Evolutionary conservation across 352 stramenopile species (phyloP), one percentile per base, ranked within the genome.

Genomic region (Globisporangium paroecandrum): DNA sequence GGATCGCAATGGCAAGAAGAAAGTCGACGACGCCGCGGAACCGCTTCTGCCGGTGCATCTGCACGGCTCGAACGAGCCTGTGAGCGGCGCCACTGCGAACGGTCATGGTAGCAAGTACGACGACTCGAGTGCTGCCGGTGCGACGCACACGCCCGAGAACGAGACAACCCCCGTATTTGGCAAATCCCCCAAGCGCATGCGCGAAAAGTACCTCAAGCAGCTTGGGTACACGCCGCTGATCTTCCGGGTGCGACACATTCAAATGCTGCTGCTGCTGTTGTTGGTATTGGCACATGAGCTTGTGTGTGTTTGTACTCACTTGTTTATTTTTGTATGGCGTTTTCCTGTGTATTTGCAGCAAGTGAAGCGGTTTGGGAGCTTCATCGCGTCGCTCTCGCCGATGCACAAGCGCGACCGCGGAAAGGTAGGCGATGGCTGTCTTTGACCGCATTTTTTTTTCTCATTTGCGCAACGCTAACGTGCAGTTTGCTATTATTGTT

Each of bases 191-290:
- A 79, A 79, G 60, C 75, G 60, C 62, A 58, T 87, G 49, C 81
- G 83, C 65, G 81, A 91, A 38, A 84, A 76, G 29, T 94, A 93
- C 68, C 66, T 91, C 64, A 86, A 89, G 65, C 79, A 87, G 69
- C 71, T 93, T 9, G 84, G 84, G 27, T 94, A 93, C 77, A 91
- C 84, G 64, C 84, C 86, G 51, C 80, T 94, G 12, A 84, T 89
- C 74, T 94, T 94, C 65, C 81, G 84, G 29, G 29, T 32, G 29
- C 29, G 29, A 32, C 29, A 32, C 29, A 4, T 4, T 32, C 29
- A 32, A 8, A 32, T 32, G 5, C 29, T 32, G 29, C 29, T 32
- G 27, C 27, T 29, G 29, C 29, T 32, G 29, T 32, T 32, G 29
- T 32, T 32, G 29, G 7, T 32, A 32, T 32, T 32, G 29, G 29